Base-by-base conservation (phyloP, 345 rosid genomes). In the Eucalyptus curtisii region DNA sequence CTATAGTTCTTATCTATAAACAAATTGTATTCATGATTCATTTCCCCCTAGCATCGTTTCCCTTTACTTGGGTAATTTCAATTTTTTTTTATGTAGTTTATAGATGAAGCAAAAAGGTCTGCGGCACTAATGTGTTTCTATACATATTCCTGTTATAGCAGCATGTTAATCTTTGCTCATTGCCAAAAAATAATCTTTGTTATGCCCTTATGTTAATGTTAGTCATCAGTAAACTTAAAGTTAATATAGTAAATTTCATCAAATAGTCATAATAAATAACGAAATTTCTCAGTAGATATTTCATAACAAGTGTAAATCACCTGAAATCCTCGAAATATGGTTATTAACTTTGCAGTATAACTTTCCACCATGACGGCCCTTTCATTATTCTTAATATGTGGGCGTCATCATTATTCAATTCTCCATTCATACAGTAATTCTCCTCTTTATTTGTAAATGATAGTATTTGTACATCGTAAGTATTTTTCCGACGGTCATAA, bases 251-350 rank as follows among this genome's bases (percentile, higher is more conserved):
- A 66, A 66, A n/a, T 66, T 66, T 66, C 76, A 15, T 66, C 40
- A 66, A 14, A n/a, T n/a, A 15, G 20, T 15, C 3, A 0, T 7
- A 7, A 64, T 4, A 6, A 27, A n/a, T n/a, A 7, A 64, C 2
- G 5, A 31, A 66, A n/a, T 14, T 64, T 64, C 76, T n/a, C 2
- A 0, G 1, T 64, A 4, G 1, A 49, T 64, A n/a, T 13, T 49
- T 7, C 4, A 2, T 7, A 49, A 48, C 53, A 49, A 49, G 2
- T 49, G 3, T 1, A 66, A 59, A 59, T 59, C 13, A 59, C 31
- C 31, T 1, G 4, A 25, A 59, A 59, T 27, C 66, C 66, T 59
- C n/a, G 14, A 59, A 59, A 25, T 13, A 61, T 30, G 68, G 15
- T 59, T 27, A 61, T 49, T 14, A 49, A 49, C 7, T 49, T 49